Base-by-base conservation (phyloP, 2,329 filamentous ascomycete genomes). In the Biscogniauxia sp. region DNA sequence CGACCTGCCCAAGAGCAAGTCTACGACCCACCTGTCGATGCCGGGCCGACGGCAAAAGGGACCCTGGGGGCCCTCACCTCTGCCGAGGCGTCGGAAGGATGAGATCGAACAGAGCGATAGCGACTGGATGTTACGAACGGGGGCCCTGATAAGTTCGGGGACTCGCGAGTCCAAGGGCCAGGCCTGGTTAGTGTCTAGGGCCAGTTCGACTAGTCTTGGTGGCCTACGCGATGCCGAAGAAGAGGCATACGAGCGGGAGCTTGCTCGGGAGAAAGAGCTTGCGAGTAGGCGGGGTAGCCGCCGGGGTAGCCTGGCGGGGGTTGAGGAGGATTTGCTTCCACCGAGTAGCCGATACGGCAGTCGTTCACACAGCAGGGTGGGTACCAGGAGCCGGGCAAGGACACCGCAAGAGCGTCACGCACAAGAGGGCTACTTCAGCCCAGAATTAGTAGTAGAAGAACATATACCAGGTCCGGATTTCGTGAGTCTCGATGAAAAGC, bases 141-240 rank as follows among this genome's bases (percentile, higher is more conserved):
- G 87, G 53, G 85, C 85, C 6, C 71, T 88, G 53, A 83, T 90
- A 66, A 83, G 83, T 59, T 82, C 81, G 56, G 85, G 87, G 70
- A 79, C 86, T 19, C 79, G 87, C 59, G 88, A 90, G 70, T 87
- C 79, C 68, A 90, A 90, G 74, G 88, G 88, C 15, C 87, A 90
- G 73, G 77, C 83, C 15, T 91, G 88, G 88, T 81, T 91, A 20
- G 78, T 84, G n/a, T 85, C 86, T 23, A 80, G 86, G 53, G 84
- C 83, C 58, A 88, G 85, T 70, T 88, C 86, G 1, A 89, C 86
- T 8, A 88, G 83, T 69, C 78, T 89, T 19, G 76, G 80, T 0
- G 83, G 79, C 23, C 73, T 81, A 69, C 77, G 75, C 7, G 80
- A 84, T 37, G 77, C 77, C 3, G 83, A 84, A 3, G 82, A 85